Percentiles rank a stretch among this genome's conserved stretches.
phyloP scores from a whole-genome alignment of 495 filamentous ascomycete species.

The Friedmanniomyces endolithicus region DNA sequence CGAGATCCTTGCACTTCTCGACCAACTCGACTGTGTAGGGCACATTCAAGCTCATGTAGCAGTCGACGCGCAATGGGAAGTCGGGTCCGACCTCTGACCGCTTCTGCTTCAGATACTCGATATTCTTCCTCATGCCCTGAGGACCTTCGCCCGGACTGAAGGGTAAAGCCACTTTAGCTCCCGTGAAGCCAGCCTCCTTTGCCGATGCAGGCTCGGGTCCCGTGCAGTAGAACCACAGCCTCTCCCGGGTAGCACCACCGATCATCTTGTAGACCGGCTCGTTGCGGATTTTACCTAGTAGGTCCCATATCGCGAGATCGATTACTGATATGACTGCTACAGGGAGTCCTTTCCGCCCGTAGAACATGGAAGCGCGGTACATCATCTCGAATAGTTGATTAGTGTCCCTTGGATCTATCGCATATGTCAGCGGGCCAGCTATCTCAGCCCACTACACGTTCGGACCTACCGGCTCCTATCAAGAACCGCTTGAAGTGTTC shows the following conservation, averaged over 20 bases:
- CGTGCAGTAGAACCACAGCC: conserved; percentile 86
- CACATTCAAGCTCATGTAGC: conserved; percentile 91
- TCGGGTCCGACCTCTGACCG: conserved; percentile 74
- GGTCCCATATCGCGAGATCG: conserved; percentile 83
- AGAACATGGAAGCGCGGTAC: conserved; percentile 92
- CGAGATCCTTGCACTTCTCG: conserved; percentile 62
- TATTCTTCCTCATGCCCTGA: conserved; percentile 70
- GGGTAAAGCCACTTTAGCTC: conserved; percentile 76
- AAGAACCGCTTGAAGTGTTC: conserved; percentile 87
- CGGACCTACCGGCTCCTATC: conserved; percentile 53
- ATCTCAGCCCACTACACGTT: not conserved
- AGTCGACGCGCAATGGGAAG: conserved; percentile 88
- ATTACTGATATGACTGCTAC: conserved; percentile 88
- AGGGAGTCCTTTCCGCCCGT: conserved; percentile 80
- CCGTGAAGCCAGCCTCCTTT: conserved; percentile 73
- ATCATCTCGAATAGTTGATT: conserved; percentile 88
- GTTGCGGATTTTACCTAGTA: conserved; percentile 75
- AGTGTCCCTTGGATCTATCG: conserved; percentile 64
- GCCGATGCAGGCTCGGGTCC: conserved; percentile 69
- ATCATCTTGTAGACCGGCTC: conserved; percentile 94
- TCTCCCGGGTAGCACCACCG: conserved; percentile 67
- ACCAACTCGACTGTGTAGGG: conserved; percentile 83
- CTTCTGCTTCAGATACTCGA: conserved; percentile 75
- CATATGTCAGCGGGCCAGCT: not conserved
- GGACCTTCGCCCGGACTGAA: conserved; percentile 78